Conservation (phyloP, 1,284 basidiomycete genomes). For the Puccinia novopanici region DNA sequence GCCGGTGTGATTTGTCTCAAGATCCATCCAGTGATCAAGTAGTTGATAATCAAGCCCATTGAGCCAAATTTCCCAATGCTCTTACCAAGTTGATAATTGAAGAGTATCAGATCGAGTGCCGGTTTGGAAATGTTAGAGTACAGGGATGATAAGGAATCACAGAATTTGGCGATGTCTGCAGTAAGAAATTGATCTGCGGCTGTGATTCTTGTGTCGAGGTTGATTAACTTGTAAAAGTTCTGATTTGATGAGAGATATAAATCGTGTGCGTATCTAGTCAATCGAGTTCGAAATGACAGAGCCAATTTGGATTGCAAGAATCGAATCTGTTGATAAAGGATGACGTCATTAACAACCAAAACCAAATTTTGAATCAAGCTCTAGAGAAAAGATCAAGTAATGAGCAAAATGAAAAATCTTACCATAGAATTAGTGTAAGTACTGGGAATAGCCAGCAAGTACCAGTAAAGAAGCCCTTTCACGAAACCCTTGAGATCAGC, state of each 20-base stretch:
- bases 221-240: constrained; percentile 65
- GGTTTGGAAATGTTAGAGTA: constrained; percentile 82
- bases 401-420: constrained; percentile 51
- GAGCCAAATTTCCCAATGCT: constrained; percentile 78
- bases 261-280: constrained; percentile 89
- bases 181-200: constrained; percentile 68
- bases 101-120: constrained; percentile 84
- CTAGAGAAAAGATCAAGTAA: not conserved
- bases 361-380: no score
- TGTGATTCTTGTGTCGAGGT: constrained; percentile 57
- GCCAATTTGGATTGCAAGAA: constrained; percentile 89
- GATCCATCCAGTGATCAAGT: constrained; percentile 80
- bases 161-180: constrained; percentile 87
- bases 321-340: constrained; percentile 68
- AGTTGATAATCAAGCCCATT: constrained; percentile 76
- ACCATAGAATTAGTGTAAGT: constrained; percentile 97
- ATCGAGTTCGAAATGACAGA: constrained; percentile 76
- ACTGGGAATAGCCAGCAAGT: constrained; percentile 82
- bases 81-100: constrained; percentile 85
- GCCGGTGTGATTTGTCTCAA: constrained; percentile 83
- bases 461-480: constrained; percentile 83
- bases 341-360: not conserved
- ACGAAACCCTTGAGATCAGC: constrained; percentile 83
- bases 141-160: constrained; percentile 79
- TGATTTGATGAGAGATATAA: constrained; percentile 77